Evolutionary conservation across 768 basidiomycete genomes (phyloP).

Genomic region (Boletus rex-veris): DNA sequence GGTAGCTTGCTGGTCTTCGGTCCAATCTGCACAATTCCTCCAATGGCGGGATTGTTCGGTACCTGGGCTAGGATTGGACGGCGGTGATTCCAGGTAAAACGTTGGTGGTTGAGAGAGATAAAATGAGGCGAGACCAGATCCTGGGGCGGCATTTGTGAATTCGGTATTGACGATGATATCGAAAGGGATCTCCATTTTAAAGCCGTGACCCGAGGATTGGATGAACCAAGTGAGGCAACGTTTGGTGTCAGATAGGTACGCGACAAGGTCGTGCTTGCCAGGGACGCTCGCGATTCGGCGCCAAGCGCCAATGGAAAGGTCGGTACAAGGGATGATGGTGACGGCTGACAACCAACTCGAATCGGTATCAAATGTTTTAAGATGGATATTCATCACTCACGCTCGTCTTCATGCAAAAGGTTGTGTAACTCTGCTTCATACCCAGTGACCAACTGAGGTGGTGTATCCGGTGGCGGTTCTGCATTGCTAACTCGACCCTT

Average conservation of each 20-base stretch:
- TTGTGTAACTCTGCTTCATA: slow-evolving; percentile 58
- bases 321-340: slow-evolving; percentile 71
- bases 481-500: slow-evolving; percentile 35
- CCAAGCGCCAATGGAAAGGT: slow-evolving; percentile 77
- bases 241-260: slow-evolving; percentile 68
- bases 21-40: slow-evolving; percentile 74
- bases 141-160: slow-evolving; percentile 52
- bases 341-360: slow-evolving; percentile 45
- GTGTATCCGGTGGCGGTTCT: slow-evolving; percentile 43
- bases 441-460: slow-evolving; percentile 49
- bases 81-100: slow-evolving; percentile 60
- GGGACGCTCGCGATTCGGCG: slow-evolving; percentile 59
- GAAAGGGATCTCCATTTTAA: slow-evolving; percentile 85
- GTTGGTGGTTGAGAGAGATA: slow-evolving; percentile 61
- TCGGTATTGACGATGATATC: slow-evolving; percentile 55
- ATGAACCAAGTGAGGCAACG: slow-evolving; percentile 78
- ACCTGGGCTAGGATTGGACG: slow-evolving; percentile 30
- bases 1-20: slow-evolving; percentile 67
- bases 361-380: background rate
- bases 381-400: slow-evolving; percentile 42
- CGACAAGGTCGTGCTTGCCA: slow-evolving; percentile 63
- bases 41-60: slow-evolving; percentile 41
- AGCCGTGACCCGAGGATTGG: slow-evolving; percentile 63
- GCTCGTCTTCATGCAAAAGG: slow-evolving; percentile 72
- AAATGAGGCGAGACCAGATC: slow-evolving; percentile 59